These are phyloP conservation scores for Clathrospora elynae DNA, from an alignment of 2,329 filamentous ascomycete species.

Conservation along the genomic window DNA sequence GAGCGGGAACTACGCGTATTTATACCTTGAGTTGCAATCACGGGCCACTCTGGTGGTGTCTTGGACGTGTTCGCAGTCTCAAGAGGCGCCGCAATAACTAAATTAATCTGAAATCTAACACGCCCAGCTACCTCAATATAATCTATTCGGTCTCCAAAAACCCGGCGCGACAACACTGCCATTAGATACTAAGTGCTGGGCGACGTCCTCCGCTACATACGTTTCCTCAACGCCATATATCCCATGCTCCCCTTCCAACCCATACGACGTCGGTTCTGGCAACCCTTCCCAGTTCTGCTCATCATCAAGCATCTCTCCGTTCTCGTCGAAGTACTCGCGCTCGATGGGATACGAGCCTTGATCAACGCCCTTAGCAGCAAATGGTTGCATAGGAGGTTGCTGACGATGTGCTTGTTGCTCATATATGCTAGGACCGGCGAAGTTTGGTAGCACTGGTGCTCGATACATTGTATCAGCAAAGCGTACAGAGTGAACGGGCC, in stretches of 20 bases:
- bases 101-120: constrained; percentile 1
- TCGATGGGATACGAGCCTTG: background rate
- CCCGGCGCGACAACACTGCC: constrained; percentile 30
- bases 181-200: constrained; percentile 6
- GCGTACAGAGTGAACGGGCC: constrained; percentile 22
- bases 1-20: no score
- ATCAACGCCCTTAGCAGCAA: background rate
- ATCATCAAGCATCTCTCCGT: background rate
- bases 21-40: no score
- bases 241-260: background rate
- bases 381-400: constrained; percentile 2
- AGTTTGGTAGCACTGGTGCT: constrained; percentile 13
- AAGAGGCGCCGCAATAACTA: background rate
- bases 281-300: constrained; percentile 4
- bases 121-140: constrained; percentile 47
- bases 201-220: constrained; percentile 5
- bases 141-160: constrained; percentile 54
- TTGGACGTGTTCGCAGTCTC: no score
- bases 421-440: constrained; percentile 31
- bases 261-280: background rate
- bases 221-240: background rate
- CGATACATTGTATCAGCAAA: constrained; percentile 14
- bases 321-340: constrained; percentile 2
- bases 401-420: constrained; percentile 33
- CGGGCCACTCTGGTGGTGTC: no score